Evolutionary conservation across 441 rosid genomes (phyloP), one percentile per base, ranked within the genome.

Genomic region (Croton laevigatus): DNA sequence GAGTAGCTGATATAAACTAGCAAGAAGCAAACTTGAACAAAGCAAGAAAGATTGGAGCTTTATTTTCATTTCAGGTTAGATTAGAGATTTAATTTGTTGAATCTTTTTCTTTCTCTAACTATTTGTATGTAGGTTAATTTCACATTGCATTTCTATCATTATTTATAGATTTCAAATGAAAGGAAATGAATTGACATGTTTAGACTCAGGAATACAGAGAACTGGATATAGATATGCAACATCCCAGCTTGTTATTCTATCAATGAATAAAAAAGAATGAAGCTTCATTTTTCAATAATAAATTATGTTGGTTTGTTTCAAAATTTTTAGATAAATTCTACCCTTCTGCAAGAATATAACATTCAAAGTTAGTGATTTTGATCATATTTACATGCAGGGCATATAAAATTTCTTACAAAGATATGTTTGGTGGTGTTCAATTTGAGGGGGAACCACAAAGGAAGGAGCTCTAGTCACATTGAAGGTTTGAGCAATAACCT

Each of bases 61-160:
- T 10, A 37, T 17, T 22, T 53, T 59, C 58, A 65, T 23, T 59
- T 27, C 59, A 37, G 76, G 76, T 73, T 59, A 48, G 76, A 71
- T 73, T 49, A 48, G 66, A 23, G 65, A 48, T 72, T 65, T 59
- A 13, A 19, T 37, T 67, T 54, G 44, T 64, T 63, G 62, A 52
- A 65, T 38, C n/a, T n/a, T n/a, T n/a, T 64, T 66, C 27, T 71
- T 3, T 63, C 13, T 63, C 19, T 71, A 8, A 40, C 8, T 44
- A 20, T 46, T 11, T 16, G 7, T 34, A 45, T 54, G 16, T 54
- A 65, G 36, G 46, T 46, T 58, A 13, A 57, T 42, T 54, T 36
- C 4, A 17, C 12, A 10, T 5, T 8, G 65, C 16, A 19, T 59
- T 51, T 45, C 63, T 58, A 49, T n/a, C 6, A 6, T 66, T 59